Percentiles rank a stretch among this genome's conserved stretches.
phyloP scores from a whole-genome alignment of 2,329 filamentous ascomycete species.

The Exutisphaerella laricina region DNA sequence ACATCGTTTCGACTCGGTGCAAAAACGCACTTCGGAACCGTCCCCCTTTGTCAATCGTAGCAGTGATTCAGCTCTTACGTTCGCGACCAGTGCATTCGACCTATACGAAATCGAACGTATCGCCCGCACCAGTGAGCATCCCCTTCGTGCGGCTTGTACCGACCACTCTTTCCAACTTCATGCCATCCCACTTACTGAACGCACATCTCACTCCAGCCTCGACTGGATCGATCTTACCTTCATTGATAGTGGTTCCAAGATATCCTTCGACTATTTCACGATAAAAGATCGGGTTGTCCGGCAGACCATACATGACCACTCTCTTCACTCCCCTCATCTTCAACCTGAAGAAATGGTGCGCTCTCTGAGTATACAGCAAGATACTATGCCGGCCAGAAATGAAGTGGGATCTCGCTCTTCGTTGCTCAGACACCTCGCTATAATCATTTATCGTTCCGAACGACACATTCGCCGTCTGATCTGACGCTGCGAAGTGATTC shows the following conservation, averaged over 20 bases:
- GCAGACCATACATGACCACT: constrained; percentile 84
- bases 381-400: constrained; percentile 73
- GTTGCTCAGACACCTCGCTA: constrained; percentile 68
- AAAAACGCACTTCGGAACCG: too few relatives aligned
- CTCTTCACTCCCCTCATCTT: constrained; percentile 72
- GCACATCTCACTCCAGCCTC: constrained; percentile 49
- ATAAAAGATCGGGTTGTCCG: constrained; percentile 82
- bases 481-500: constrained; percentile 78
- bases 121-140: constrained; percentile 66
- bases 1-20: too few relatives aligned
- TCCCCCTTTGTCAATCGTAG: too few relatives aligned
- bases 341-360: constrained; percentile 95
- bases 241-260: constrained; percentile 49
- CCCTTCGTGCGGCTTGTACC: constrained; percentile 73
- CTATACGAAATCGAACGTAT: constrained; percentile 92
- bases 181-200: constrained; percentile 83
- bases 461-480: constrained; percentile 51
- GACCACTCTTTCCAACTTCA: constrained; percentile 84
- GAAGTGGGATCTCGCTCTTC: constrained; percentile 83
- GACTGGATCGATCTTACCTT: constrained; percentile 52
- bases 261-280: constrained; percentile 67
- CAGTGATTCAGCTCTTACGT: too few relatives aligned
- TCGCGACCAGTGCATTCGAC: too few relatives aligned
- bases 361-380: constrained; percentile 84
- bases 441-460: constrained; percentile 91